These are phyloP conservation scores for Diaporthe citri DNA, from an alignment of 2,329 filamentous ascomycete species.

Conservation along the genomic window DNA sequence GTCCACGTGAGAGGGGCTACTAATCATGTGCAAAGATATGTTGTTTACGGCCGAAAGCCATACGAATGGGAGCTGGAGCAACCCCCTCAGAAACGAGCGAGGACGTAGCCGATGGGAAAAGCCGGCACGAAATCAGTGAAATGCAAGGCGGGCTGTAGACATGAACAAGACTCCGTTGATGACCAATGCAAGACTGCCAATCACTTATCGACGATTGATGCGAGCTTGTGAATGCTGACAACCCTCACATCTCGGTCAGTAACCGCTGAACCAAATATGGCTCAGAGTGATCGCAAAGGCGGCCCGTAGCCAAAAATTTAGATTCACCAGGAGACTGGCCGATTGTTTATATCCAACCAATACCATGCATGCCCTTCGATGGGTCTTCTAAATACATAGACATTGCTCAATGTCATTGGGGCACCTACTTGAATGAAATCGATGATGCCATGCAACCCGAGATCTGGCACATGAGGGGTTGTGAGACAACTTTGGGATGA, in stretches of 20 bases:
- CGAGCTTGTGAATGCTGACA: background rate
- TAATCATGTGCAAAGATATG: slow-evolving; percentile 36
- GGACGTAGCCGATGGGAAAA: background rate
- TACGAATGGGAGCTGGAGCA: slow-evolving; percentile 29
- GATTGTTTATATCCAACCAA: background rate
- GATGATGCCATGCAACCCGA: background rate
- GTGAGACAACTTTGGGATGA: background rate
- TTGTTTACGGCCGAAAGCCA: slow-evolving; percentile 43
- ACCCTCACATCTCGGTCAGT: no score
- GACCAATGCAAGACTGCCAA: background rate
- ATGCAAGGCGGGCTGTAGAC: background rate
- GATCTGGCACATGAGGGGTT: background rate
- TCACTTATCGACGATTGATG: background rate
- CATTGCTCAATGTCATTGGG: background rate
- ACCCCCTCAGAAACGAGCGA: slow-evolving; percentile 19
- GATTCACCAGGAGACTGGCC: background rate
- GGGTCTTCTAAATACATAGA: background rate
- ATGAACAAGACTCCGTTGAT: background rate
- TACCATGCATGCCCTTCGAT: background rate
- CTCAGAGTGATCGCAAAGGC: background rate
- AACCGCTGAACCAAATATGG: background rate
- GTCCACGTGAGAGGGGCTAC: background rate
- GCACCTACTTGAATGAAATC: background rate
- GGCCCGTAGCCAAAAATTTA: background rate
- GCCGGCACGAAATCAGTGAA: no score